Evolutionary conservation across 108 stramenopile species (phyloP).

Genomic region (Skeletonema potamos): DNA sequence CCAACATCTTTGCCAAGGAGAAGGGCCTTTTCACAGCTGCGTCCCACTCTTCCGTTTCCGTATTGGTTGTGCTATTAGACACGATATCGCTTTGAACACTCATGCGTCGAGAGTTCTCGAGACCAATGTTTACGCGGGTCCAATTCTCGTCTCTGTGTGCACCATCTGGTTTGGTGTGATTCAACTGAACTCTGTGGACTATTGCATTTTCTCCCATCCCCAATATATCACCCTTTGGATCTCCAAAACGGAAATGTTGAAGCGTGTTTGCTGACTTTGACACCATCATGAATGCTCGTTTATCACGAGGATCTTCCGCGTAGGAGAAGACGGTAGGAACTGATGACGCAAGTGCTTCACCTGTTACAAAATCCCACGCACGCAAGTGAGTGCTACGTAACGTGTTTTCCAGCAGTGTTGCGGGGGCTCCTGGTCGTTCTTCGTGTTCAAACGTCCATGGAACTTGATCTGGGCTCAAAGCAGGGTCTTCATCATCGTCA

Average conservation of each 20-base stretch:
- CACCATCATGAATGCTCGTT: constrained; percentile 76
- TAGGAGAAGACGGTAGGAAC: constrained; percentile 71
- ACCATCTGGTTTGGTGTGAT: constrained; percentile 37
- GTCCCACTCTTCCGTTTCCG: constrained; percentile 51
- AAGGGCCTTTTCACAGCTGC: constrained; percentile 80
- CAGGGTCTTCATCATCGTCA: constrained; percentile 10
- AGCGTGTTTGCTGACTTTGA: constrained; percentile 56
- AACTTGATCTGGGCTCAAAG: constrained; percentile 36
- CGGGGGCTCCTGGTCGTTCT: constrained; percentile 68
- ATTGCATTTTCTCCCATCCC: constrained; percentile 83
- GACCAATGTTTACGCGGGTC: constrained; percentile 48
- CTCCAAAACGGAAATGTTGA: constrained; percentile 65
- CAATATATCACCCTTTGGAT: constrained; percentile 69
- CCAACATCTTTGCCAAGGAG: constrained; percentile 62
- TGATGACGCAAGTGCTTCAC: constrained; percentile 61
- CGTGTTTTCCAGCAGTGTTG: constrained; percentile 67
- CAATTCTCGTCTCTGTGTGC: constrained; percentile 41
- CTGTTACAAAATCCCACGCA: constrained; percentile 78
- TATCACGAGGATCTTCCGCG: constrained; percentile 59
- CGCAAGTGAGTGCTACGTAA: constrained; percentile 60
- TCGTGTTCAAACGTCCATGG: constrained; percentile 73
- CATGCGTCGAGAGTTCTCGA: constrained; percentile 12
- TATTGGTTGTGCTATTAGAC: neutral
- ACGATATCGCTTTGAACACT: constrained; percentile 1
- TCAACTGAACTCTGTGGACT: constrained; percentile 67